Evolutionary conservation across 257 asterid genomes (phyloP).

Genomic region (Primulina eburnea): DNA sequence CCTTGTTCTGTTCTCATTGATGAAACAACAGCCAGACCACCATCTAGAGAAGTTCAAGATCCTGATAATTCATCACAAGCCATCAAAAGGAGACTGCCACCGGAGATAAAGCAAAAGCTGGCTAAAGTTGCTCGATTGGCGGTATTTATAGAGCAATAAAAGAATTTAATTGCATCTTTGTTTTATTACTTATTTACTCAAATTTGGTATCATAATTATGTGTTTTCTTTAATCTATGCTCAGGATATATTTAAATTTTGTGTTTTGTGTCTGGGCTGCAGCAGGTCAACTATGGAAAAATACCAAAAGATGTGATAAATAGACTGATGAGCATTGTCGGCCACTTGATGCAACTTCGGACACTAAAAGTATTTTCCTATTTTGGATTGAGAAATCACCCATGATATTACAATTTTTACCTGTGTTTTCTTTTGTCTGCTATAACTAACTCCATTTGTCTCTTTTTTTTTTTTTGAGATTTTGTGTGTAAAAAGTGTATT

Average conservation of each 20-base stretch:
- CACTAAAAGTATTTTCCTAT: constrained; percentile 65
- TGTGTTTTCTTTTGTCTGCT: constrained; percentile 7
- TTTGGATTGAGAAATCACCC: constrained; percentile 12
- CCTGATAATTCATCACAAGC: constrained; percentile 82
- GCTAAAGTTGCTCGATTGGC: constrained; percentile 97
- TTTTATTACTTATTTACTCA: constrained; percentile 1
- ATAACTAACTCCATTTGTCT: not conserved
- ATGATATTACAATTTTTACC: not conserved
- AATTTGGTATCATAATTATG: constrained; percentile 12
- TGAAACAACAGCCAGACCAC: constrained; percentile 75
- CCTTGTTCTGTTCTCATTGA: constrained; percentile 17
- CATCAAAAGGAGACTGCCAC: constrained; percentile 83
- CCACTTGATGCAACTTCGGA: constrained; percentile 91
- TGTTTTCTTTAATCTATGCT: constrained; percentile 17
- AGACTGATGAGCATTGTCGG: constrained; percentile 97
- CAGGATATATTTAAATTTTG: constrained; percentile 13
- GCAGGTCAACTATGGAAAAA: constrained; percentile 89
- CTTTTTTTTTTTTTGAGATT: constrained; percentile 2
- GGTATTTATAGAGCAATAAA: constrained; percentile 41
- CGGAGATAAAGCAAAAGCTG: constrained; percentile 88
- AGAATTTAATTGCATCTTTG: constrained; percentile 20
- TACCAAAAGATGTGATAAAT: constrained; percentile 77
- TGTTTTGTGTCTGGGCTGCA: constrained; percentile 37
- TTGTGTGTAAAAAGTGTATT: constrained; percentile 3
- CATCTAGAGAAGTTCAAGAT: constrained; percentile 74